Percentiles rank a stretch among this genome's conserved stretches.
phyloP scores from a whole-genome alignment of 1,284 basidiomycete species.

The Apiotrichum sp. region DNA sequence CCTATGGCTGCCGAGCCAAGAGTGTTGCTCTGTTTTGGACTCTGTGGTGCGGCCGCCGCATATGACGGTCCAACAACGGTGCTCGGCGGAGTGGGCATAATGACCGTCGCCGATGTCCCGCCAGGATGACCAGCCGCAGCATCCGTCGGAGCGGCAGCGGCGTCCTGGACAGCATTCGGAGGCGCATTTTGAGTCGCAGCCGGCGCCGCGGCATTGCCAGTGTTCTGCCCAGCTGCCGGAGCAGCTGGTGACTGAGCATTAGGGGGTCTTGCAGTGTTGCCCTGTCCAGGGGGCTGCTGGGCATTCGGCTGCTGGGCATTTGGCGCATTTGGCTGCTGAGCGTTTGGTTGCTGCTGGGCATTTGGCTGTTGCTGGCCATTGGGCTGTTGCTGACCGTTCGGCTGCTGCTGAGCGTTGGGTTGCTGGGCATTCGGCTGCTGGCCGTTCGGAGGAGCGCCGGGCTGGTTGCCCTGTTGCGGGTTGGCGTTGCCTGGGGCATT shows the following conservation, averaged over 20 bases:
- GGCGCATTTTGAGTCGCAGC: not conserved
- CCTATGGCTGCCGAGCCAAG: slow-evolving; percentile 38
- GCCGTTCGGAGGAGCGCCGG: too few species aligned
- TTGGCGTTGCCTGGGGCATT: not conserved
- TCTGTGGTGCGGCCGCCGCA: not conserved
- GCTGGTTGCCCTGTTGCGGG: not conserved
- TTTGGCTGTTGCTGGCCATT: not conserved
- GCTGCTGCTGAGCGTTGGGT: not conserved
- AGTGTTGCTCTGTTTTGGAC: slow-evolving; percentile 5
- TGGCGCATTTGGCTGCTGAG: too few species aligned
- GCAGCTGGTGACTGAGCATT: too few species aligned
- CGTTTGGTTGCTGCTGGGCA: not conserved
- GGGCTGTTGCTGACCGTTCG: not conserved
- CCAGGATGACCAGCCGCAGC: too few species aligned
- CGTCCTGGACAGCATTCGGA: not conserved
- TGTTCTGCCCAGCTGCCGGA: too few species aligned
- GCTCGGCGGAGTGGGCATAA: not conserved
- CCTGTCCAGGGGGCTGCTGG: not conserved
- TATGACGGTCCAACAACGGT: too few species aligned
- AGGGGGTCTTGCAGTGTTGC: not conserved
- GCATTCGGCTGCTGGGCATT: not conserved
- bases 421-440: not conserved
- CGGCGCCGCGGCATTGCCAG: not conserved
- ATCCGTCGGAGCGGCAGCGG: not conserved
- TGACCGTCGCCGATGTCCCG: not conserved